A percentile compares a stretch with the other conserved stretches of the same genome.
phyloP scores from a whole-genome alignment of 1,284 basidiomycete genomes.

The Cryptococcus sp. region DNA sequence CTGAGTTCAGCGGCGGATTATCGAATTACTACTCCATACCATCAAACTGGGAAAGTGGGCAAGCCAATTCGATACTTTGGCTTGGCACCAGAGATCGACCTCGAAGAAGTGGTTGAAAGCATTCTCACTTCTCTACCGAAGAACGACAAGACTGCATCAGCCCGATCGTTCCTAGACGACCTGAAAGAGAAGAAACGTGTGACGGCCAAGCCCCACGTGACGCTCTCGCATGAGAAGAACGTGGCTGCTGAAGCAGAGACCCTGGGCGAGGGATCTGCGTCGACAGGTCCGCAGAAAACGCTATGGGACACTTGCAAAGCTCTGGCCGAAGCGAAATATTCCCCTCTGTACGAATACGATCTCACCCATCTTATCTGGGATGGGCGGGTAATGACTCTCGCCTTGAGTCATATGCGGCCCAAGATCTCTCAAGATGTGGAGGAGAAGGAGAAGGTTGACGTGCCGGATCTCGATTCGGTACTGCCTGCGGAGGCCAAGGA shows the following conservation, averaged over 20 bases:
- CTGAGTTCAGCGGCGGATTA: constrained; percentile 57
- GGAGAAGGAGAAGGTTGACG: constrained; percentile 1
- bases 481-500: constrained; percentile 59
- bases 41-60: constrained; percentile 36
- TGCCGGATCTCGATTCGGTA: constrained; percentile 19
- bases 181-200: constrained; percentile 63
- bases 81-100: constrained; percentile 70
- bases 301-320: constrained; percentile 69
- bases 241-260: constrained; percentile 56
- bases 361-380: constrained; percentile 74
- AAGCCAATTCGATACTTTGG: constrained; percentile 70
- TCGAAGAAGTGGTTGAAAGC: constrained; percentile 57
- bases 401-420: constrained; percentile 62
- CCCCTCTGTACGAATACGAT: constrained; percentile 64
- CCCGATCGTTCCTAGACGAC: constrained; percentile 58
- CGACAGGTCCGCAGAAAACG: constrained; percentile 27
- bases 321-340: constrained; percentile 55
- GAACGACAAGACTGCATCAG: constrained; percentile 18
- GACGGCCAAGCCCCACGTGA: constrained; percentile 73
- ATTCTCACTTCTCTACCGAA: constrained; percentile 22
- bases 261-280: constrained; percentile 8
- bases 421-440: constrained; percentile 48
- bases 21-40: constrained; percentile 40
- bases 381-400: constrained; percentile 74
- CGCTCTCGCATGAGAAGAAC: constrained; percentile 72